A percentile compares a stretch with the other conserved stretches of the same genome.
These are phyloP conservation scores for Penstemon newberryi DNA, from an alignment of 257 asterid genomes.

Conservation along the genomic window DNA sequence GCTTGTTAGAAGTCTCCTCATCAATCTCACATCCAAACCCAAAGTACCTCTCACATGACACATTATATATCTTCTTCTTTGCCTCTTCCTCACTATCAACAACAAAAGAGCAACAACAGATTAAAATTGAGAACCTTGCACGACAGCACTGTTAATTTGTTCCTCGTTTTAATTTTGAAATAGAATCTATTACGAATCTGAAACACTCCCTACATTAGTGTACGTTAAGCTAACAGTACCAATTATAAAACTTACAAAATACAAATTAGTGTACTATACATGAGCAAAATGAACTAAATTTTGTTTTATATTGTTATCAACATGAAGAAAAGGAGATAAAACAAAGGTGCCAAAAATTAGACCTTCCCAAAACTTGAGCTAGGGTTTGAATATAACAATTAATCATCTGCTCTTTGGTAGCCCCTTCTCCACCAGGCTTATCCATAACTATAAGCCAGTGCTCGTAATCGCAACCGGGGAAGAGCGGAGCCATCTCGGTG, in stretches of 20 bases:
- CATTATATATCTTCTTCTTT: conserved; percentile 83
- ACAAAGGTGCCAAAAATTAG: neutral
- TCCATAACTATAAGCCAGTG: conserved; percentile 99
- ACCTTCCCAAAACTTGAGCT: conserved; percentile 85
- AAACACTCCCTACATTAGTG: no score
- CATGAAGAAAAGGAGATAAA: neutral
- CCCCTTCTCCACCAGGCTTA: conserved; percentile 97
- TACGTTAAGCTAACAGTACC: no score
- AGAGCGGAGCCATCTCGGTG: conserved; percentile 93
- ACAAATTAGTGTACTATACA: no score
- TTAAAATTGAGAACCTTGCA: no score
- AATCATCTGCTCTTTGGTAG: conserved; percentile 85
- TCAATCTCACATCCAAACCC: conserved; percentile 98
- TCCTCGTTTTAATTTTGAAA: no score
- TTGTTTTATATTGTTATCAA: no score
- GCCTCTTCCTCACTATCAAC: conserved; percentile 83
- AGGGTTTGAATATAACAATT: conserved; percentile 83
- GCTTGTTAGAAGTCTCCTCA: conserved; percentile 97
- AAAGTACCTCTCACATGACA: conserved; percentile 86
- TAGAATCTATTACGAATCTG: no score
- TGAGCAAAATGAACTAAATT: neutral
- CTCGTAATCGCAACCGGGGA: conserved; percentile 95
- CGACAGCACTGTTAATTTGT: no score
- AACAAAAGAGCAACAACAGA: conserved; percentile 5
- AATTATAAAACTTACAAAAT: no score